phyloP scores from a whole-genome alignment of 495 filamentous ascomycete genomes.

The Penicillium bialowiezense region DNA sequence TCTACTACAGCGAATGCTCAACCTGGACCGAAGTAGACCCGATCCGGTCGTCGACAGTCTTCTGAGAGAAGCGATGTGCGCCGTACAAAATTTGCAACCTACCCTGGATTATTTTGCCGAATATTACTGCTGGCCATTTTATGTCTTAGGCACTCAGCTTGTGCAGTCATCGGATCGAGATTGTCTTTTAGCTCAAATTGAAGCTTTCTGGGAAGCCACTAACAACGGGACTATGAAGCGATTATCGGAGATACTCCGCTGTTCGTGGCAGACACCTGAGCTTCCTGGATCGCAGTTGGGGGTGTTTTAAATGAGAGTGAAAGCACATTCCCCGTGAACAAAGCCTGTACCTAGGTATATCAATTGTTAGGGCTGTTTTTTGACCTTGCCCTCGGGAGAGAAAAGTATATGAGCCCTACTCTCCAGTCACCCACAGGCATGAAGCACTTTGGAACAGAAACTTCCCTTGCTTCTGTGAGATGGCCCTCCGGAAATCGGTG shows the following conservation, averaged over 20 bases:
- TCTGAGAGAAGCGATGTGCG: conserved; percentile 8
- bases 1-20: conserved; percentile 9
- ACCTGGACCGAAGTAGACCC: neutral
- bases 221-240: conserved; percentile 25
- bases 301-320: no score
- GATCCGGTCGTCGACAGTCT: neutral
- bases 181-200: conserved; percentile 13
- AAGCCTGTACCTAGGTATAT: no score
- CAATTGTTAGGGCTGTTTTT: no score
- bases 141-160: conserved; percentile 9
- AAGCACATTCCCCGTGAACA: no score
- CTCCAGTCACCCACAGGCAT: no score
- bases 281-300: neutral
- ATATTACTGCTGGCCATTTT: conserved; percentile 28
- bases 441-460: no score
- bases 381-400: no score
- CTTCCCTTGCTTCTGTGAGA: no score
- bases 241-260: conserved; percentile 11
- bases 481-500: neutral
- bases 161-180: conserved; percentile 3
- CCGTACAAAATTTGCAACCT: conserved; percentile 13
- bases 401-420: no score
- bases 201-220: conserved; percentile 16
- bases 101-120: conserved; percentile 22
- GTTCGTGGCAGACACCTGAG: neutral